phyloP scores from a whole-genome alignment of 192 early-diverging fungal genomes.

The Coemansia sp. region DNA sequence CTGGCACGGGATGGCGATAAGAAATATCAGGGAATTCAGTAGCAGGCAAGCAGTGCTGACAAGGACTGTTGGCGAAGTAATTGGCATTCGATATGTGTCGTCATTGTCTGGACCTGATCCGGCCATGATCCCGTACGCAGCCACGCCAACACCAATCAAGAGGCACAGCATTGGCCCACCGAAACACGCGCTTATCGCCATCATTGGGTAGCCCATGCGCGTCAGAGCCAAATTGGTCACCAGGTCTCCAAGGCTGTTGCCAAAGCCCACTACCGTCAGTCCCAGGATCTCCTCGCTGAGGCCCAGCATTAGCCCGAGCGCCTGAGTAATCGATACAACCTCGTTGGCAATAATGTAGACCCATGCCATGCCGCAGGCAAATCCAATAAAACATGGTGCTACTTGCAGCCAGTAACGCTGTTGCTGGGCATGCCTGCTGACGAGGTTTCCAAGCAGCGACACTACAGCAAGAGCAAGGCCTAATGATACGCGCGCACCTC shows the following conservation, averaged over 20 bases:
- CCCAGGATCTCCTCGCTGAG: slow-evolving; percentile 83
- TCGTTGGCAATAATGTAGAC: slow-evolving; percentile 89
- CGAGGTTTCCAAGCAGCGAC: slow-evolving; percentile 26
- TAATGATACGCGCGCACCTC: background rate
- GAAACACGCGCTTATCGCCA: slow-evolving; percentile 96
- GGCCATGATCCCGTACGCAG: slow-evolving; percentile 64
- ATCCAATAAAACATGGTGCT: slow-evolving; percentile 67
- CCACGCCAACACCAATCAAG: slow-evolving; percentile 82
- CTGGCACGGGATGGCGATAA: slow-evolving; percentile 64
- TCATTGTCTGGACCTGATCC: slow-evolving; percentile 41
- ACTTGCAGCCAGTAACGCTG: slow-evolving; percentile 28
- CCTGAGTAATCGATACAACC: slow-evolving; percentile 82
- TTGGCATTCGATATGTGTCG: slow-evolving; percentile 59
- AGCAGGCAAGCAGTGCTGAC: slow-evolving; percentile 71
- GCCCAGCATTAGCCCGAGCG: slow-evolving; percentile 76
- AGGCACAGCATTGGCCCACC: slow-evolving; percentile 92
- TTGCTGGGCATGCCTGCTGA: background rate
- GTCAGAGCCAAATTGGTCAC: slow-evolving; percentile 94
- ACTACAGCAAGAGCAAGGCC: slow-evolving; percentile 1
- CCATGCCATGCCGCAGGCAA: slow-evolving; percentile 80
- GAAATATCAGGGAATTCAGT: slow-evolving; percentile 61
- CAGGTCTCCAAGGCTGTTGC: slow-evolving; percentile 86
- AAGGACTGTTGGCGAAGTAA: slow-evolving; percentile 67
- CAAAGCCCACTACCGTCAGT: slow-evolving; percentile 84
- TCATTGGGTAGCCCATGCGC: slow-evolving; percentile 86